Conservation (phyloP, 768 basidiomycete species). For the Phylloporus sp. region DNA sequence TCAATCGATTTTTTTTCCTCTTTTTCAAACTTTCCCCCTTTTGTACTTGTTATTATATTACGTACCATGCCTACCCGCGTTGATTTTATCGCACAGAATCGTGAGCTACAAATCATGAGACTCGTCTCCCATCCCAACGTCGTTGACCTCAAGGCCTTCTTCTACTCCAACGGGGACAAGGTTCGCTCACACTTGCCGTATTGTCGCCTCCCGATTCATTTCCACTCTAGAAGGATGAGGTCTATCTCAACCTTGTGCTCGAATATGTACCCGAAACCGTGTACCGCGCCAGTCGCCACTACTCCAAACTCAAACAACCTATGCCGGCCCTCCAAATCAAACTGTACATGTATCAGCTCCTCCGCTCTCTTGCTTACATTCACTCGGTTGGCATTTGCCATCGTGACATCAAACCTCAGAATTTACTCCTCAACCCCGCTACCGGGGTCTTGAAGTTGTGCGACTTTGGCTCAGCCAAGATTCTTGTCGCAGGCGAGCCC, state of each 20-base stretch:
- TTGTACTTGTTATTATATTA: neutral
- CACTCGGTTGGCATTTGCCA: conserved; percentile 99
- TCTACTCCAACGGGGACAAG: conserved; percentile 99
- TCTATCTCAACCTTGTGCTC: conserved; percentile 97
- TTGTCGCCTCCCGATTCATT: conserved; percentile 5
- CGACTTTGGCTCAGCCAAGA: conserved; percentile 99
- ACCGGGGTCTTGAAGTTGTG: conserved; percentile 97
- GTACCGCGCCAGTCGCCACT: conserved; percentile 97
- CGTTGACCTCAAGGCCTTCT: conserved; percentile 95
- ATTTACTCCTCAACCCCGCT: conserved; percentile 92
- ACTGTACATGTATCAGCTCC: conserved; percentile 98
- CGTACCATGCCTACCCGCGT: conserved; percentile 13
- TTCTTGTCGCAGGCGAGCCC: conserved; percentile 94
- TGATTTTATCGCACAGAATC: conserved; percentile 60
- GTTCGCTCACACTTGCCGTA: conserved; percentile 39
- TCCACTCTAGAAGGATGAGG: conserved; percentile 88
- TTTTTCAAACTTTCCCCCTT: conserved; percentile 1
- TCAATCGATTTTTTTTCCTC: neutral
- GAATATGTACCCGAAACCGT: conserved; percentile 99
- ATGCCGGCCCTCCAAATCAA: conserved; percentile 99
- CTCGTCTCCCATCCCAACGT: conserved; percentile 96
- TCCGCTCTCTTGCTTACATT: conserved; percentile 98
- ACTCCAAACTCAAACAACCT: conserved; percentile 98
- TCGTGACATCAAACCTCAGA: conserved; percentile 99
- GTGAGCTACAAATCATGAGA: conserved; percentile 98